Conservation (phyloP, 345 rosid species). For the Pelargonium nanum region DNA sequence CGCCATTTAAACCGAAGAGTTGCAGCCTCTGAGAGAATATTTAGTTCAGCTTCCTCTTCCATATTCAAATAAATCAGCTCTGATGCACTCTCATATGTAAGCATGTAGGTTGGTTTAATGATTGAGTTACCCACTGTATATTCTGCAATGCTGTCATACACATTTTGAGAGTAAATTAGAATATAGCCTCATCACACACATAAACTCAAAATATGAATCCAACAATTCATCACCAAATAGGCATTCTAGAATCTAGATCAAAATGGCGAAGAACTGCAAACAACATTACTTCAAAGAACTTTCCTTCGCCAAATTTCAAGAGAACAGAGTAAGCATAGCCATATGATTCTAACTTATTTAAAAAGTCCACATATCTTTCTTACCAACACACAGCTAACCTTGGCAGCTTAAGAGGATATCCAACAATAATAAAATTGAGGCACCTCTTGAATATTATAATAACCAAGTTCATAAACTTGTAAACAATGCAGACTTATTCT, state of each 20-base stretch:
- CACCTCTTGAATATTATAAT: no score
- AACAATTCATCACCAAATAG: not conserved
- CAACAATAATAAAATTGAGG: no score
- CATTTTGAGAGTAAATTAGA: conserved; percentile 10
- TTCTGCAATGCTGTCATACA: conserved; percentile 67
- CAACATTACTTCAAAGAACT: not conserved
- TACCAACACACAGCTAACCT: no score
- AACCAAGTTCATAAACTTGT: not conserved
- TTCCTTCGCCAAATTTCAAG: not conserved
- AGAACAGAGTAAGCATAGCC: no score
- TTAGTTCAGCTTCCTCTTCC: conserved; percentile 78
- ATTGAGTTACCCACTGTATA: conserved; percentile 65
- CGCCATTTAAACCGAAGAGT: conserved; percentile 72
- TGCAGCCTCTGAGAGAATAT: conserved; percentile 73
- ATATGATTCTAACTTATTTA: not conserved
- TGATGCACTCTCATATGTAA: conserved; percentile 91
- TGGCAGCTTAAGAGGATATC: no score
- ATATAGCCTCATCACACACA: not conserved
- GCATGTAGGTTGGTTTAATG: conserved; percentile 88
- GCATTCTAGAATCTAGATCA: not conserved
- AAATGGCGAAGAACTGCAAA: no score
- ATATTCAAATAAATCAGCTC: conserved; percentile 83
- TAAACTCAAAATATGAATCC: not conserved
- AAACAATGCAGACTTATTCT: not conserved
- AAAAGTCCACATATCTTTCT: not conserved